Evolutionary conservation across 192 early-diverging fungal genomes (phyloP).

Genomic region (Coemansia umbellata): DNA sequence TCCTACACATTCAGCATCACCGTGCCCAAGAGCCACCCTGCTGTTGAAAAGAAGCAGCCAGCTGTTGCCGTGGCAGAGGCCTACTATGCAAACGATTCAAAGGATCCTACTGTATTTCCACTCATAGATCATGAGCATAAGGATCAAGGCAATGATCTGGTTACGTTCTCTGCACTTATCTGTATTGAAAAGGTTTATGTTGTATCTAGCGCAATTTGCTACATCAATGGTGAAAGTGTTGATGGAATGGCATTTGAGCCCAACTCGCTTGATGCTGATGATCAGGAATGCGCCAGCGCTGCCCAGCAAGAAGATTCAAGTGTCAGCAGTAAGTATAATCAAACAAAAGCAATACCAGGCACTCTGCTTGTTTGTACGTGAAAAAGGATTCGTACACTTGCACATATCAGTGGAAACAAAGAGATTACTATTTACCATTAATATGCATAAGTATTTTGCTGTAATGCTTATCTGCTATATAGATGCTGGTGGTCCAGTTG

Average conservation of each 20-base stretch:
- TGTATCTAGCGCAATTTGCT: neutral
- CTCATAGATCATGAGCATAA: neutral
- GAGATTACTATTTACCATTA: neutral
- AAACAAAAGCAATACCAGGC: neutral
- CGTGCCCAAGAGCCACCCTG: neutral
- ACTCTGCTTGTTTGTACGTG: neutral
- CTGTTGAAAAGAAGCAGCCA: neutral
- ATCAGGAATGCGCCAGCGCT: constrained; percentile 1
- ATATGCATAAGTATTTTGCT: neutral
- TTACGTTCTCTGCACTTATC: neutral
- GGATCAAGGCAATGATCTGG: neutral
- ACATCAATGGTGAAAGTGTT: neutral
- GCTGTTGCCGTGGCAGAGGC: neutral
- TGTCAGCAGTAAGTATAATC: constrained; percentile 3
- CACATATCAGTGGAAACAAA: too few species aligned
- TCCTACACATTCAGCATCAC: neutral
- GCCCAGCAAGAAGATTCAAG: neutral
- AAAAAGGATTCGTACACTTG: too few species aligned
- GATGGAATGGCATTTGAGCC: too few species aligned
- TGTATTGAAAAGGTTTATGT: neutral
- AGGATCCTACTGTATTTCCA: neutral
- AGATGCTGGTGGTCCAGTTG: constrained; percentile 16
- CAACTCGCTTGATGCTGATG: neutral
- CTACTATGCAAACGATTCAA: neutral
- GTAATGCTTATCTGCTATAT: neutral